A percentile compares a stretch with the other conserved stretches of the same genome.
Conservation (phyloP, 371 early-diverging fungal species). For the Syncephalastrum contaminatum region DNA sequence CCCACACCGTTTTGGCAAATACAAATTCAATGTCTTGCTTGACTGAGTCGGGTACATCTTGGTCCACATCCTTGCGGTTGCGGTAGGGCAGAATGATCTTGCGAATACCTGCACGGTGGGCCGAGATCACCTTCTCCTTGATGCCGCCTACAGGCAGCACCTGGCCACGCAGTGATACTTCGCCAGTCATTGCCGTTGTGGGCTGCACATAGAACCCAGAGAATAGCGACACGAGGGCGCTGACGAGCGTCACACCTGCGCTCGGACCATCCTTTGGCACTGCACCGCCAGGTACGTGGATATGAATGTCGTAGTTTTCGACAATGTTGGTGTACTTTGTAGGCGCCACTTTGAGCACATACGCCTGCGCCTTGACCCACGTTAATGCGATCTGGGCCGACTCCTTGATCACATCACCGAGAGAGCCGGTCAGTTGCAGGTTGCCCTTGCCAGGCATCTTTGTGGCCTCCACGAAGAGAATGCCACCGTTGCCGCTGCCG, state of each 20-base stretch:
- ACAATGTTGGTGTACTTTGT: constrained; percentile 27
- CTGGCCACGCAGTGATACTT: constrained; percentile 78
- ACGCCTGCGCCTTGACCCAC: constrained; percentile 76
- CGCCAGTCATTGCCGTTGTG: constrained; percentile 81
- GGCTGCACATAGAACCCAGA: constrained; percentile 53
- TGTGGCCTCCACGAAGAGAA: constrained; percentile 80
- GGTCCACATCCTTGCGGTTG: constrained; percentile 54
- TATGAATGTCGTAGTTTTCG: constrained; percentile 67
- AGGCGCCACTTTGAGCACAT: constrained; percentile 50
- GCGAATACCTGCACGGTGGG: constrained; percentile 74
- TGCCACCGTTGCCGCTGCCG: constrained; percentile 69
- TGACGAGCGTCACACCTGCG: constrained; percentile 68
- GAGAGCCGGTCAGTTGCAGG: constrained; percentile 73
- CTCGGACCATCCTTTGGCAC: constrained; percentile 85
- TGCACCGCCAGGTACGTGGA: constrained; percentile 84
- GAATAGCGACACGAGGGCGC: constrained; percentile 76
- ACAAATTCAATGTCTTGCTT: constrained; percentile 65
- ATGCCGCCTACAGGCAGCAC: constrained; percentile 87
- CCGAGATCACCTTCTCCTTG: constrained; percentile 84
- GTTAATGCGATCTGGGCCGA: constrained; percentile 79
- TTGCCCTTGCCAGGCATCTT: constrained; percentile 74
- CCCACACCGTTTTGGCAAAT: constrained; percentile 61
- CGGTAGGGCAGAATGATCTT: constrained; percentile 54
- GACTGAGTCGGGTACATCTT: constrained; percentile 65
- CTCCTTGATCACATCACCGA: constrained; percentile 88